Base-by-base conservation (phyloP, 1,284 basidiomycete genomes). In the Moniliella sp. region DNA sequence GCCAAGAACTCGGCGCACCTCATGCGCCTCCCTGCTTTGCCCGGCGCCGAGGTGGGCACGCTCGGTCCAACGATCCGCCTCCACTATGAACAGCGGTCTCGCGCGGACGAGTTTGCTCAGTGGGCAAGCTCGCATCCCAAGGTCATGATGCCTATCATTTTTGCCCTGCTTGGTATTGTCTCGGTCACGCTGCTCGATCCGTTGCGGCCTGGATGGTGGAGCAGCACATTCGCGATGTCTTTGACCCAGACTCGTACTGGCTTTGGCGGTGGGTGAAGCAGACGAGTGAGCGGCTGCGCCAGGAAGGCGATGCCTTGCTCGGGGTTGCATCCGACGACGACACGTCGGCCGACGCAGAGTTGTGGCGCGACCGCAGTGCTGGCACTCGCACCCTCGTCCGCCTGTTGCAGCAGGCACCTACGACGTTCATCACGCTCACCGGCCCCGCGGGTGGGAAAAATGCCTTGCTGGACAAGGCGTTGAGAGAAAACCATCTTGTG, bases 401-500 rank as follows among this genome's bases (percentile, higher is more conserved):
- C 16, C 84, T 82, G 64, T 64, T 88, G 10, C 63, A 65, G 5
- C 81, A 86, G 44, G 62, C 70, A 26, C 81, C 81, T 5, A 66
- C 78, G 73, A 68, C 67, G 0, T 71, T 71, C 43, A 64, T 69
- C 43, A 64, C 88, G 41, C 63, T 97, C 13, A 76, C 86, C 30
- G 88, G 88, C 1, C 88, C 88, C 0, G 75, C 78, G 37, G 88
- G 88, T 2, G 86, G 88, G 3, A 94, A 94, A 62, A 69, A 69
- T 3, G 67, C 67, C 4, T 68, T 94, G 62, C 61, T 91, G 2
- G 62, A 70, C 4, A 59, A 67, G 2, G 66, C 79, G 3, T 30
- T 47, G 14, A 34, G 37, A 14, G 32, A 32, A 30, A 40, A 46
- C 14, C 35, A 45, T 1, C 39, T 36, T 25, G 36, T 37, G 49